Evolutionary conservation across 2,329 filamentous ascomycete species (phyloP).

Genomic region (Ophiocordyceps camponoti-saundersi): DNA sequence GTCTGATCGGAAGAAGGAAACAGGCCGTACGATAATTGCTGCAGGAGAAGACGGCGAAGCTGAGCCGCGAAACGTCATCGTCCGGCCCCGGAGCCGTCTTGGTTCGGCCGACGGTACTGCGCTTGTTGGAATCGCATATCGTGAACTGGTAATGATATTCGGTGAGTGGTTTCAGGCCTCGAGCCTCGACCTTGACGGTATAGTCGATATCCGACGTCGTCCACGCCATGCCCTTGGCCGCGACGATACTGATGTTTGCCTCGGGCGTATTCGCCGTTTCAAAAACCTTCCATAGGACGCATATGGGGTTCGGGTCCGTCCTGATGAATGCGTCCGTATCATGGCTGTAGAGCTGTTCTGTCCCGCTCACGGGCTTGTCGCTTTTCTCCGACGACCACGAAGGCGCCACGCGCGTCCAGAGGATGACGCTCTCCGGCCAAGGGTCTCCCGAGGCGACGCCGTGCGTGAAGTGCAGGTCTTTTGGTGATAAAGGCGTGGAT

Average conservation of each 20-base stretch:
- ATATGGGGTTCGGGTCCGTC: slow-evolving; percentile 35
- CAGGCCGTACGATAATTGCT: slow-evolving; percentile 40
- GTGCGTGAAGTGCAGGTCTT: slow-evolving; percentile 43
- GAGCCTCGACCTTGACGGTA: slow-evolving; percentile 56
- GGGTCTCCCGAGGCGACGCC: slow-evolving; percentile 35
- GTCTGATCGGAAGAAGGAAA: neutral
- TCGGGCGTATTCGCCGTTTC: slow-evolving; percentile 15
- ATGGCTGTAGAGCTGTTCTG: slow-evolving; percentile 25
- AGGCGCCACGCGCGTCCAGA: slow-evolving; percentile 30
- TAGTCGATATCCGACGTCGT: slow-evolving; percentile 62
- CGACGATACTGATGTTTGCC: slow-evolving; percentile 18
- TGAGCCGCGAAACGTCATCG: slow-evolving; percentile 38
- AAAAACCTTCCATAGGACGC: slow-evolving; percentile 47
- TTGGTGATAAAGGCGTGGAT: slow-evolving; percentile 20
- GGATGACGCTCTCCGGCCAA: slow-evolving; percentile 39
- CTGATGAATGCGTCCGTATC: slow-evolving; percentile 29
- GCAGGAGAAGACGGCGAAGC: slow-evolving; percentile 55
- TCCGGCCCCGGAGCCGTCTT: slow-evolving; percentile 47
- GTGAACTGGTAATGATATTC: slow-evolving; percentile 54
- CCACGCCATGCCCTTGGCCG: slow-evolving; percentile 41
- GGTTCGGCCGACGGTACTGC: slow-evolving; percentile 46
- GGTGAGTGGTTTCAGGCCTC: slow-evolving; percentile 42
- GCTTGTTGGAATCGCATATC: slow-evolving; percentile 45
- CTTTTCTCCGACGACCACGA: slow-evolving; percentile 26
- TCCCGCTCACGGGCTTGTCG: slow-evolving; percentile 24